Conservation (phyloP, 2,329 filamentous ascomycete genomes). For the Fusarium sambucinum region DNA sequence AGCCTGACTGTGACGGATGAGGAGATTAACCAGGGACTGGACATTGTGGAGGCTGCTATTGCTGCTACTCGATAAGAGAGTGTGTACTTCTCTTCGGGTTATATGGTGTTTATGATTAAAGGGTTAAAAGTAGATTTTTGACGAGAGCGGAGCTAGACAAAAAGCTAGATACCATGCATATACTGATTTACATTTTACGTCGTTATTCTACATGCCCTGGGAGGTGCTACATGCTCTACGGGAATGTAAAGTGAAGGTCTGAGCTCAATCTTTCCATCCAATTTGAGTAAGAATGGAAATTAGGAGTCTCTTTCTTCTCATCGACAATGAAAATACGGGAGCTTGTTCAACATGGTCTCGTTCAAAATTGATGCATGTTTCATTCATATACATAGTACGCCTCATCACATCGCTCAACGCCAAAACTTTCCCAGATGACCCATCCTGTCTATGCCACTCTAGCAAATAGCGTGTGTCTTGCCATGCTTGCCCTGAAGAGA, state of each 20-base stretch:
- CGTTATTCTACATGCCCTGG: background rate
- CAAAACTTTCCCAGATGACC: slow-evolving; percentile 24
- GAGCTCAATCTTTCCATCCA: background rate
- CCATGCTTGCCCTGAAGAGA: slow-evolving; percentile 89
- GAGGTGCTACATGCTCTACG: background rate
- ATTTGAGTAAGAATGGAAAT: background rate
- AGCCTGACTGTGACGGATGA: slow-evolving; percentile 82
- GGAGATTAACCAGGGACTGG: slow-evolving; percentile 83
- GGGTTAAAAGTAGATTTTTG: slow-evolving; percentile 19
- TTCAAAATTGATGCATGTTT: slow-evolving; percentile 26
- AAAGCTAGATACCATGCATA: slow-evolving; percentile 33
- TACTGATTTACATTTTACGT: slow-evolving; percentile 21
- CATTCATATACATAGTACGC: slow-evolving; percentile 21
- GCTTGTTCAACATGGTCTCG: background rate
- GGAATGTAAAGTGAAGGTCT: background rate
- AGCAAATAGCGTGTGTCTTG: slow-evolving; percentile 91
- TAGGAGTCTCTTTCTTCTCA: too few relatives aligned
- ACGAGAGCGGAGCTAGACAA: slow-evolving; percentile 33
- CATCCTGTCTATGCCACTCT: slow-evolving; percentile 46
- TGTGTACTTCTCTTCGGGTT: background rate
- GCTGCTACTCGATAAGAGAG: slow-evolving; percentile 54
- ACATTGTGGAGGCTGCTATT: slow-evolving; percentile 78
- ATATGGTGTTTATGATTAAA: slow-evolving; percentile 3
- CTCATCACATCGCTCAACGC: slow-evolving; percentile 40
- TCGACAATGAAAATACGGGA: background rate